Evolutionary conservation across 1,284 basidiomycete genomes (phyloP).

Genomic region (Sporisorium scitamineum): DNA sequence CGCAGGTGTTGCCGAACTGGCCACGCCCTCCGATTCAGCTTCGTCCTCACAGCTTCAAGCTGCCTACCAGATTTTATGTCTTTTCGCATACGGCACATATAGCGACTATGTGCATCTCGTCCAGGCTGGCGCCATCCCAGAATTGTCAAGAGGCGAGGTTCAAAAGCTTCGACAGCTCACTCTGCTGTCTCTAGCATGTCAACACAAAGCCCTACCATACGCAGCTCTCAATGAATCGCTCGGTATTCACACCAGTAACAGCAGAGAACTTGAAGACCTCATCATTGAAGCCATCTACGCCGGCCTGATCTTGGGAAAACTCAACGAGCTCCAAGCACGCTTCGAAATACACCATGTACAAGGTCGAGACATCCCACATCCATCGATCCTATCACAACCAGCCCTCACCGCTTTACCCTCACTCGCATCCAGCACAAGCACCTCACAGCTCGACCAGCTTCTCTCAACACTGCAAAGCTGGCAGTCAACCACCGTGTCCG

Average conservation of each 20-base stretch:
- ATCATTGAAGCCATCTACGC: slow-evolving; percentile 95
- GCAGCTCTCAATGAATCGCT: slow-evolving; percentile 29
- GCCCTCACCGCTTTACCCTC: slow-evolving; percentile 8
- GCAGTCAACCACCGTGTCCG: slow-evolving; percentile 26
- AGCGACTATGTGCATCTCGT: slow-evolving; percentile 72
- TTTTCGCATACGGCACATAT: slow-evolving; percentile 90
- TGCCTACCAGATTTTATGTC: slow-evolving; percentile 74
- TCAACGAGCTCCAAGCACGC: slow-evolving; percentile 87
- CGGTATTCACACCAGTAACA: slow-evolving; percentile 72
- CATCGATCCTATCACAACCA: neutral
- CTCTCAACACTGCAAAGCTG: slow-evolving; percentile 16
- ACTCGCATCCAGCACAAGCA: neutral
- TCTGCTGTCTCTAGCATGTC: slow-evolving; percentile 75
- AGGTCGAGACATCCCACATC: slow-evolving; percentile 79
- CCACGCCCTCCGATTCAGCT: slow-evolving; percentile 42
- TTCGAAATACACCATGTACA: slow-evolving; percentile 90
- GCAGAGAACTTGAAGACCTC: slow-evolving; percentile 84
- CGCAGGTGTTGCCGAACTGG: slow-evolving; percentile 79
- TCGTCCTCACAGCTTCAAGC: slow-evolving; percentile 14
- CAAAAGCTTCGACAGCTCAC: slow-evolving; percentile 92
- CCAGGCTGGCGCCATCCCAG: slow-evolving; percentile 1
- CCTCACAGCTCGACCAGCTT: slow-evolving; percentile 14
- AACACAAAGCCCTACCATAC: slow-evolving; percentile 40
- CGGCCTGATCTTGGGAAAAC: slow-evolving; percentile 85
- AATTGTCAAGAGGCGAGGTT: slow-evolving; percentile 77